phyloP scores from a whole-genome alignment of 164 flowering plant genomes.

The Annona squamosa region DNA sequence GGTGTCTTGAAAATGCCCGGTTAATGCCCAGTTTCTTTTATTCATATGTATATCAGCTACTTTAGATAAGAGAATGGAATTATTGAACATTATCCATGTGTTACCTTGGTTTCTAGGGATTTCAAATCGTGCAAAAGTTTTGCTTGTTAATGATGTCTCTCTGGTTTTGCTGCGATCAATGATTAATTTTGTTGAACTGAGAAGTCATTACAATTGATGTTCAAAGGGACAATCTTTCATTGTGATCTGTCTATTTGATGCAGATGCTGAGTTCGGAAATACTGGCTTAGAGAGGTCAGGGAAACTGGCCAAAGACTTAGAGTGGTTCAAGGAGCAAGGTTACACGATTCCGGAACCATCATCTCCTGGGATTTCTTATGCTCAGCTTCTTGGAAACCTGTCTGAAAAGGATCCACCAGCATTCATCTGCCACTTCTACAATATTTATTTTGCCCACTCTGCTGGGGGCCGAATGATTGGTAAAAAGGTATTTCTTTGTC shows the following conservation, averaged over 20 bases:
- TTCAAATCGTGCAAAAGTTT: too few species aligned
- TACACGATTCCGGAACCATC: conserved; percentile 88
- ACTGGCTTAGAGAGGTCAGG: conserved; percentile 92
- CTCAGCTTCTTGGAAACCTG: conserved; percentile 57
- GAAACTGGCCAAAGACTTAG: conserved; percentile 72
- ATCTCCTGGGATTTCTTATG: conserved; percentile 61
- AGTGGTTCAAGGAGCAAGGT: conserved; percentile 90
- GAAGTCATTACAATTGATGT: not conserved
- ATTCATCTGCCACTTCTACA: conserved; percentile 93
- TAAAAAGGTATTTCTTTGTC: conserved; percentile 44
- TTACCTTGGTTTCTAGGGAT: too few species aligned
- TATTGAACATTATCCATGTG: too few species aligned
- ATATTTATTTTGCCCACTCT: conserved; percentile 86
- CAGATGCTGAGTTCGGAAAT: conserved; percentile 86
- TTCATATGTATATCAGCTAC: too few species aligned
- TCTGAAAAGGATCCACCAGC: conserved; percentile 89
- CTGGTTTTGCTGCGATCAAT: too few species aligned
- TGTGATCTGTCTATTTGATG: conserved; percentile 9
- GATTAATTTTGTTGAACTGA: too few species aligned
- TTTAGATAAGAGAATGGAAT: too few species aligned
- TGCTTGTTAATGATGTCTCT: too few species aligned
- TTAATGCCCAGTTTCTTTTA: too few species aligned
- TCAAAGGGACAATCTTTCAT: not conserved
- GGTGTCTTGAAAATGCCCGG: too few species aligned
- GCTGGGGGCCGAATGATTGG: conserved; percentile 99